Evolutionary conservation across 2,329 filamentous ascomycete genomes (phyloP).

Genomic region (Ascosphaera aggregata): DNA sequence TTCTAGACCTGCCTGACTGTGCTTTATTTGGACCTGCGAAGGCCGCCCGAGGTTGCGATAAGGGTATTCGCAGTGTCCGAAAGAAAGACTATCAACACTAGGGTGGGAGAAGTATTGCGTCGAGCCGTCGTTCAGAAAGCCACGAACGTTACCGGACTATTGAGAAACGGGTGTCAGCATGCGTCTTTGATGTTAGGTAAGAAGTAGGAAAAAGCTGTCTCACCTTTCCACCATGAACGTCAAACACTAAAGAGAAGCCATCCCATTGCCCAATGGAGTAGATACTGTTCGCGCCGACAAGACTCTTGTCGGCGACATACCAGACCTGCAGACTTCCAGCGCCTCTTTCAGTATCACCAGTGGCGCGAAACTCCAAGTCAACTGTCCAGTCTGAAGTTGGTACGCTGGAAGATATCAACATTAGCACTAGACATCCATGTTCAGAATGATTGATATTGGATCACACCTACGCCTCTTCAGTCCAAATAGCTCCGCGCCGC

Average conservation of each 20-base stretch:
- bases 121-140: constrained; percentile 79
- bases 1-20: constrained; percentile 38
- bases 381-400: constrained; percentile 47
- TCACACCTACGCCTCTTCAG: constrained; percentile 30
- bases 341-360: constrained; percentile 52
- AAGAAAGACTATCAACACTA: constrained; percentile 64
- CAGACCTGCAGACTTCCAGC: constrained; percentile 85
- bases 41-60: constrained; percentile 84
- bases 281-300: constrained; percentile 49
- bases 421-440: neutral
- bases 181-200: neutral
- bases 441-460: neutral
- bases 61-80: constrained; percentile 73
- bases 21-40: constrained; percentile 55
- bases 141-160: constrained; percentile 56
- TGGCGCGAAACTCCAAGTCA: constrained; percentile 71
- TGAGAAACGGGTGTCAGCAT: neutral
- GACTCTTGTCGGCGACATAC: constrained; percentile 46
- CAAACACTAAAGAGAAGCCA: constrained; percentile 68
- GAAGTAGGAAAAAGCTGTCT: constrained; percentile 2
- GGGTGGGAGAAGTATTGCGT: constrained; percentile 55
- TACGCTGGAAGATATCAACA: constrained; percentile 11
- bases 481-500: constrained; percentile 64
- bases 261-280: constrained; percentile 74
- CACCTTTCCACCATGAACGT: constrained; percentile 51